Evolutionary conservation across 768 basidiomycete species (phyloP), one percentile per base, ranked within the genome.

Genomic region (Lactarius akahatsu): DNA sequence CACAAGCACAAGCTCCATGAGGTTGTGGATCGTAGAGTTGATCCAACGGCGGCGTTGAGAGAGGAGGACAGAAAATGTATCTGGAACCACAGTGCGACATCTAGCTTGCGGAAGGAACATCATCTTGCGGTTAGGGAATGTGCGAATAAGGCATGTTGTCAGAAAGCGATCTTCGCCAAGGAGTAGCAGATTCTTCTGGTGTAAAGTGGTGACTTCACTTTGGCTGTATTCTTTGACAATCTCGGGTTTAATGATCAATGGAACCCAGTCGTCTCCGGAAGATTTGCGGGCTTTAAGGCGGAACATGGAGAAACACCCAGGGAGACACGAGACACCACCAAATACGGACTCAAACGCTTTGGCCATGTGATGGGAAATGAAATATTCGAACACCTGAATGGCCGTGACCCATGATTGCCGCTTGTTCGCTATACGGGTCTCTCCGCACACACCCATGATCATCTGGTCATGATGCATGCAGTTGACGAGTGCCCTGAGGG

Each of bases 241-340:
- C 77, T 97, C 94, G 20, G 96, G 96, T 74, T 98, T 97, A 76
- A 92, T 87, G 74, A 99, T 92, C 68, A 99, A 86, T 5, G 97
- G 97, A 28, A 99, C 84, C 97, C 97, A 99, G 73, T 99, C 97
- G 68, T 96, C 93, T 61, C 95, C 96, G 26, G 83, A 83, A 20
- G 85, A 76, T 73, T 90, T 94, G 62, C 97, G 85, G 9, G 95
- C 96, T 77, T 99, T 99, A 74, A 99, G 82, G 61, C 97, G 84
- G 79, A 98, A 98, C 96, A 99, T 99, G 61, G 95, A 97, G 80
- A 99, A 99, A 78, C 97, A 99, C n/a, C 97, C 97, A 0, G 97
- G 97, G 34, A 98, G 81, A 81, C 97, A 99, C 15, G 97, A 95
- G 65, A 99, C 97, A 86, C 97, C 97, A 74, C 97, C 97, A 73